Base-by-base conservation (phyloP, 192 early-diverging fungal species). In the Coemansia sp. region DNA sequence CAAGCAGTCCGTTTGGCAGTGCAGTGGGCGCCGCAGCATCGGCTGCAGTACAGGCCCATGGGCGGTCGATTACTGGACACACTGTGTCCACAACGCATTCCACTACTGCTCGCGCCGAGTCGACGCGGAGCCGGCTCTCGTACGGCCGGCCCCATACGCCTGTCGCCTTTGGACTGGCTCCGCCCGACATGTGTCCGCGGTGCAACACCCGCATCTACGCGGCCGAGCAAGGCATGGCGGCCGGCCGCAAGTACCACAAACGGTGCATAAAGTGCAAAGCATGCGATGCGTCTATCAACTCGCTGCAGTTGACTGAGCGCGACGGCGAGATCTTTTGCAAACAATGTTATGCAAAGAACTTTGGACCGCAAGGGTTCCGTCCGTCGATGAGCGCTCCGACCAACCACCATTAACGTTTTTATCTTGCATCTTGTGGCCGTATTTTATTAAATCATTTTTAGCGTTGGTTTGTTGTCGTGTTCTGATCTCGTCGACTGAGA, bases 201-300 rank as follows among this genome's bases (percentile, higher is more conserved):
- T 82, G 80, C 65, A 68, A 54, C 57, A 58, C 58, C n/a, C 60
- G 60, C 26, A 74, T 82, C 18, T 82, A 82, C 49, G 70, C 71
- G 14, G 75, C 75, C 13, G 80, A 82, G 68, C 65, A 65, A 59
- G 73, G 66, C 8, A 62, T 68, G 13, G 74, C 68, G 18, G 78
- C 70, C 4, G 82, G 82, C 4, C 71, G 74, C 63, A 84, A 77
- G 66, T 84, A 81, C 61, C 82, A 84, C 67, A 73, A 68, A 47
- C 20, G 29, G 14, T 84, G 82, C 32, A 71, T 84, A 55, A 61
- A 59, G 24, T 84, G 82, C 68, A 74, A 53, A 41, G 59, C 69
- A 14, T 81, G 82, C 59, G 59, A 72, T 43, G 32, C 67, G 3
- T 38, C 64, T 4, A 64, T 83, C 18, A 59, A 59, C 35, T 76